Evolutionary conservation across 139 green algal species (phyloP).

Genomic region (Pseudopediastrum boryanum): DNA sequence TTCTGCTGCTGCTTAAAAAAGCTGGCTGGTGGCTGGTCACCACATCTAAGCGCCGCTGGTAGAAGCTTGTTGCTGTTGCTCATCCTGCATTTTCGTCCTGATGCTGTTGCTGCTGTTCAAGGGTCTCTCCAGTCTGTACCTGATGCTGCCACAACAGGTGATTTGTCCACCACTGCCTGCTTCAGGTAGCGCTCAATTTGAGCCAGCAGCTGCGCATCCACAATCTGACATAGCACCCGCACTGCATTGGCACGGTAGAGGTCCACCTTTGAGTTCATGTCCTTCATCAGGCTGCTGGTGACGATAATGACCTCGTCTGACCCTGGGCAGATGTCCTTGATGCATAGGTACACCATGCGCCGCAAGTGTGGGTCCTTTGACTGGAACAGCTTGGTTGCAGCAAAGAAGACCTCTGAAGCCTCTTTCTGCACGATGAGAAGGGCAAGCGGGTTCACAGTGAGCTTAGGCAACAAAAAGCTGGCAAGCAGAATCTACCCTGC

Average conservation of each 20-base stretch:
- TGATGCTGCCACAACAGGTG: constrained; percentile 65
- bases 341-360: constrained; percentile 98
- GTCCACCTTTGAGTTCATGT: constrained; percentile 98
- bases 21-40: not conserved
- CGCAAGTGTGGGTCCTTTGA: constrained; percentile 93
- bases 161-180: constrained; percentile 98
- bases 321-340: constrained; percentile 97
- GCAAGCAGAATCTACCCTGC: constrained; percentile 9
- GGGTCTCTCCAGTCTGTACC: too few species aligned
- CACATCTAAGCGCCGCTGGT: not conserved
- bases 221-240: constrained; percentile 96
- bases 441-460: not conserved
- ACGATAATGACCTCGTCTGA: constrained; percentile 99
- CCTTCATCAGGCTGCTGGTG: constrained; percentile 98
- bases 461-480: not conserved
- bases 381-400: constrained; percentile 98
- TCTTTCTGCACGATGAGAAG: constrained; percentile 95
- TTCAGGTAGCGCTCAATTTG: constrained; percentile 94
- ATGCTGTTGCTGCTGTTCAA: constrained; percentile 35
- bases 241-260: constrained; percentile 97
- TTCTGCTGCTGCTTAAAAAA: not conserved
- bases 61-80: not conserved
- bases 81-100: not conserved
- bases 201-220: constrained; percentile 87
- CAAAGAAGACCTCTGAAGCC: constrained; percentile 98